Conservation (phyloP, 1,139 yeast genomes). For the Yamadazyma conglobata region DNA sequence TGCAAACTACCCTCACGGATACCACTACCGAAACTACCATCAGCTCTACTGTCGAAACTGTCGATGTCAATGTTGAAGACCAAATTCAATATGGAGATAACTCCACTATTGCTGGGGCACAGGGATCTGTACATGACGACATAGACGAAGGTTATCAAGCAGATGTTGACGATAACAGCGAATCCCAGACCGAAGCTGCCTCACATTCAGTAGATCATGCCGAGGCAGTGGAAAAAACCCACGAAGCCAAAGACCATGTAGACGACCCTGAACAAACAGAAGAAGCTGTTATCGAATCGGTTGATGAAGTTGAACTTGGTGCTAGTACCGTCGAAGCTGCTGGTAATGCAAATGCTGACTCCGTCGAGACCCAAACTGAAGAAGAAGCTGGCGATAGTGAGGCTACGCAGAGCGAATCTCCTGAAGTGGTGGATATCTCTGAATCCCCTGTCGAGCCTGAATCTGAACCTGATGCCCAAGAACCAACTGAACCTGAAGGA, state of each 20-base stretch:
- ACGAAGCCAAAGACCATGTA: no score
- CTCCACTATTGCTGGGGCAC: constrained; percentile 5
- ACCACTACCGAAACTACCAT: constrained; percentile 11
- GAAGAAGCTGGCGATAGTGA: no score
- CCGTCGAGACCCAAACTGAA: no score
- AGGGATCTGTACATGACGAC: no score
- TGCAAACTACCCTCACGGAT: constrained; percentile 7
- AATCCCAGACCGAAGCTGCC: neutral
- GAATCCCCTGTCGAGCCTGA: constrained; percentile 5
- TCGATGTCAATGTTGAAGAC: constrained; percentile 1
- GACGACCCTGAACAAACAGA: no score
- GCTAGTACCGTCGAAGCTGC: no score
- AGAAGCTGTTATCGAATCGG: constrained; percentile 4
- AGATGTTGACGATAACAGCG: constrained; percentile 3
- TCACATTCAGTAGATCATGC: neutral
- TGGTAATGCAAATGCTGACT: no score
- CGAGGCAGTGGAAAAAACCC: constrained; percentile 7
- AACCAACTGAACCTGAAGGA: constrained; percentile 1
- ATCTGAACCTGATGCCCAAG: constrained; percentile 3
- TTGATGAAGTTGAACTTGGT: no score
- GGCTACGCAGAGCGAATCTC: no score
- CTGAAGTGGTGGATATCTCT: no score
- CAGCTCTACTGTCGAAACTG: neutral
- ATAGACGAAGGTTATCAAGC: constrained; percentile 8
- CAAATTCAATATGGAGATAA: constrained; percentile 6